A percentile compares a stretch with the other conserved stretches of the same genome.
These are phyloP conservation scores for Lachnellula willkommii DNA, from an alignment of 2,329 filamentous ascomycete species.

Conservation along the genomic window DNA sequence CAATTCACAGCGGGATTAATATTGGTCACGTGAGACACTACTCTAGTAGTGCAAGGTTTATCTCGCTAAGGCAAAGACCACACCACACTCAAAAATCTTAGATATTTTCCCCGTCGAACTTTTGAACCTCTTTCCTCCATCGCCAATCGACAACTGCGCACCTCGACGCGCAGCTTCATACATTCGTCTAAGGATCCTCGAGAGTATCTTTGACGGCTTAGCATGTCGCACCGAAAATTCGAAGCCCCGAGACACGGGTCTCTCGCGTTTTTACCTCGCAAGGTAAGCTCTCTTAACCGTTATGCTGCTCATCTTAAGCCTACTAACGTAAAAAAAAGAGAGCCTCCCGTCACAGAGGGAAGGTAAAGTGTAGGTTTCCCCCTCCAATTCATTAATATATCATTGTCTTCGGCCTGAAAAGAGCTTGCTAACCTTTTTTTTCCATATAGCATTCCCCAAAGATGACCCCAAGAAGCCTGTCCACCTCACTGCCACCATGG, in stretches of 20 bases:
- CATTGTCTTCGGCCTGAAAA: not conserved
- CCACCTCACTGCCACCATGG: constrained; percentile 96
- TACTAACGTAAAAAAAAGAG: constrained; percentile 41
- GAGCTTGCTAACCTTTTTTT: constrained; percentile 21
- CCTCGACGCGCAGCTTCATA: no score
- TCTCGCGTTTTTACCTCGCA: constrained; percentile 80
- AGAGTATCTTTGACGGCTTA: not conserved
- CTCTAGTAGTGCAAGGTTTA: no score
- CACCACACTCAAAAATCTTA: no score
- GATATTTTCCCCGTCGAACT: no score
- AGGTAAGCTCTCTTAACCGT: constrained; percentile 33
- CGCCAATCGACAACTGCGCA: not conserved
- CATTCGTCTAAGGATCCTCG: not conserved
- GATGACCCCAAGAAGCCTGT: constrained; percentile 99
- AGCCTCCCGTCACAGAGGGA: constrained; percentile 87
- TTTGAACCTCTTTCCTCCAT: not conserved
- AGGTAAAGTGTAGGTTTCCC: constrained; percentile 11
- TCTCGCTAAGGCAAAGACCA: no score
- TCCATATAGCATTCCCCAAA: constrained; percentile 77
- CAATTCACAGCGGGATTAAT: no score
- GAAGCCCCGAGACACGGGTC: constrained; percentile 87
- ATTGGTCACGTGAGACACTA: no score
- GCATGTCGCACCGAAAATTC: constrained; percentile 30
- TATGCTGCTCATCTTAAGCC: no score
- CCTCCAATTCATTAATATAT: not conserved